Evolutionary conservation across 208 protist species (phyloP).

Genomic region (Leishmania tropica): DNA sequence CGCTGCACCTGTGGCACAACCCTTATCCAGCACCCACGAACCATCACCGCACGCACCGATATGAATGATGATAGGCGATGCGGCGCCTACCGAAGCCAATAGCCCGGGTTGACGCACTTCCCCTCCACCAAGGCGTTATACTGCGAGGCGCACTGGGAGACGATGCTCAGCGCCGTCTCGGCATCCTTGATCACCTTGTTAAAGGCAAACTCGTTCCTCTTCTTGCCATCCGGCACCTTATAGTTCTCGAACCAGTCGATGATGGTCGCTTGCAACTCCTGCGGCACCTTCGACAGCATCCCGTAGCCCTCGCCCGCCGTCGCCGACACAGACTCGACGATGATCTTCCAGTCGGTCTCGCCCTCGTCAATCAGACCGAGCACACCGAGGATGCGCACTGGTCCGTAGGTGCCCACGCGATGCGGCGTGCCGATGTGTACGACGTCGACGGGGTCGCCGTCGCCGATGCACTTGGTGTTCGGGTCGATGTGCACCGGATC

Average conservation of each 20-base stretch:
- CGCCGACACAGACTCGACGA: conserved; percentile 46
- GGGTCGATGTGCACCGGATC: conserved; percentile 47
- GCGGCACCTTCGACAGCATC: conserved; percentile 55
- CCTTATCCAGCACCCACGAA: not conserved
- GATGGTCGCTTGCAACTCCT: conserved; percentile 49
- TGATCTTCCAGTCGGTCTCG: conserved; percentile 95
- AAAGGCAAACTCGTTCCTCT: conserved; percentile 87
- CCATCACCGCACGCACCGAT: not conserved
- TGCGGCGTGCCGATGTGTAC: conserved; percentile 70
- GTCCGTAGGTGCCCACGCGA: conserved; percentile 42
- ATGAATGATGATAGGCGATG: not conserved
- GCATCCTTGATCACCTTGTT: conserved; percentile 55
- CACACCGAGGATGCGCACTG: conserved; percentile 87
- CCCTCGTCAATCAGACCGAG: conserved; percentile 91
- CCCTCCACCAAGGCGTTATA: conserved; percentile 56
- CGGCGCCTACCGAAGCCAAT: conserved; percentile 52
- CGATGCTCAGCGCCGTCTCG: conserved; percentile 63
- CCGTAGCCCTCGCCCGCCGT: conserved; percentile 38
- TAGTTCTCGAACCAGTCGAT: conserved; percentile 92
- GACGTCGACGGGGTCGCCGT: conserved; percentile 92
- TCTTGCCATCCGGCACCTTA: conserved; percentile 93
- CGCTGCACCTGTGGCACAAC: not conserved
- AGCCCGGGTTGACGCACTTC: conserved; percentile 43
- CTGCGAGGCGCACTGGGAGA: conserved; percentile 59
- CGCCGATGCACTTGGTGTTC: conserved; percentile 73